Conservation (phyloP, 768 basidiomycete genomes). For the Mycena vulgaris region DNA sequence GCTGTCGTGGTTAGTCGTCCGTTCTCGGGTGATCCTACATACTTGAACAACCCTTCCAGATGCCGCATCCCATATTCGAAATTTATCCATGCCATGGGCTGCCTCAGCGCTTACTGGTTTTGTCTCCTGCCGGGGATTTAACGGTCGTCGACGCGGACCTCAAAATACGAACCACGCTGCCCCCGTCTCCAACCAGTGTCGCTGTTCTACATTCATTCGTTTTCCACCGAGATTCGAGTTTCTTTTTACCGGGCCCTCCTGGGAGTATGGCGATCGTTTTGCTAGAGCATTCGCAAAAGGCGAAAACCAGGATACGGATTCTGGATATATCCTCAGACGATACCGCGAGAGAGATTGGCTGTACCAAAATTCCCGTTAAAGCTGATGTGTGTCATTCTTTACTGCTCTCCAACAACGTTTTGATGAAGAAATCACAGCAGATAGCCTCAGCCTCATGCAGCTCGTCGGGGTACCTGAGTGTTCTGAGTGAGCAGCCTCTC, state of each 20-base stretch:
- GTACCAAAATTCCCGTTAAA: constrained; percentile 47
- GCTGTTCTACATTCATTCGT: constrained; percentile 46
- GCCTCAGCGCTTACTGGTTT: constrained; percentile 44
- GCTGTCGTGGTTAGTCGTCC: constrained; percentile 59
- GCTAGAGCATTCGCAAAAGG: constrained; percentile 42
- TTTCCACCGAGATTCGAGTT: constrained; percentile 46
- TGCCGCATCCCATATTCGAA: constrained; percentile 56
- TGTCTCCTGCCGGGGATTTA: constrained; percentile 51
- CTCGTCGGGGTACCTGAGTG: constrained; percentile 62
- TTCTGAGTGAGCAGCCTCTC: constrained; percentile 59
- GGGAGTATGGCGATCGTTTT: constrained; percentile 45
- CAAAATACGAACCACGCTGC: constrained; percentile 40
- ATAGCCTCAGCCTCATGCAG: constrained; percentile 61
- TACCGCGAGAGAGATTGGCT: constrained; percentile 48
- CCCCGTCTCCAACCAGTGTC: constrained; percentile 28
- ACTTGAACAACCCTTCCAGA: constrained; percentile 49
- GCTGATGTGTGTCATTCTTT: constrained; percentile 46
- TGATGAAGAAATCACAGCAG: constrained; percentile 47
- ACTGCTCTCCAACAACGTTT: constrained; percentile 5
- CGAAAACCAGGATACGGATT: constrained; percentile 47
- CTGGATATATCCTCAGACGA: constrained; percentile 51
- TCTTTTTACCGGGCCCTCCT: constrained; percentile 46
- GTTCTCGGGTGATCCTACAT: constrained; percentile 8
- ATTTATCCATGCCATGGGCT: constrained; percentile 45
- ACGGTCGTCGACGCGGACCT: constrained; percentile 50